A percentile compares a stretch with the other conserved stretches of the same genome.
Evolutionary conservation across 73 alveolate genomes (phyloP).

Genomic region (Tetrahymena borealis): DNA sequence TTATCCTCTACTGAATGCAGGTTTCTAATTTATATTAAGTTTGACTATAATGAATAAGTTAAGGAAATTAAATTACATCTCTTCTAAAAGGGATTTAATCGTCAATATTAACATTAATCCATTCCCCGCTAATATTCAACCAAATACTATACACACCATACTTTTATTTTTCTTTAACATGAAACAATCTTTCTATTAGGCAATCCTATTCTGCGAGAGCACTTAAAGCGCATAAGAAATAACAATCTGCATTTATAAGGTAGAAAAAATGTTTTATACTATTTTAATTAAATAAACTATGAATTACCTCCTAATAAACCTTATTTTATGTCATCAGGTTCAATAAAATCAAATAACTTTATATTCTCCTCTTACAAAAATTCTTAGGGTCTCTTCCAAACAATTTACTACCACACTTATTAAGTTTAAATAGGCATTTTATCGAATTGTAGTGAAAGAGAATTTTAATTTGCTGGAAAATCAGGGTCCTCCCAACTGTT

Average conservation of each 20-base stretch:
- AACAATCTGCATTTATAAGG: neutral
- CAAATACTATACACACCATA: neutral
- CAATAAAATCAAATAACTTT: neutral
- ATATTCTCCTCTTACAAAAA: neutral
- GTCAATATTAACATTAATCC: neutral
- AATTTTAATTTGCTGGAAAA: neutral
- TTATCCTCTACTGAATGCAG: conserved; percentile 54
- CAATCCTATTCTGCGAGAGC: neutral
- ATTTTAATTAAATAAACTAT: neutral
- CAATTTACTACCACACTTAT: neutral
- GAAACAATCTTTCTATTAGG: neutral
- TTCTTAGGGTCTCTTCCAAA: neutral
- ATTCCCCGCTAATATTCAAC: neutral
- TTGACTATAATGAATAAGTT: neutral
- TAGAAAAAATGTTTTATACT: neutral
- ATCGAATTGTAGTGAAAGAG: neutral
- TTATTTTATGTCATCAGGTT: neutral
- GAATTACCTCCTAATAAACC: neutral
- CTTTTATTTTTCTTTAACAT: neutral
- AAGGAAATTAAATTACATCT: neutral
- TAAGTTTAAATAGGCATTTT: neutral
- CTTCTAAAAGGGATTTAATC: neutral
- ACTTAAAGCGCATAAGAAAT: neutral
- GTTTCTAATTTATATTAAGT: neutral
- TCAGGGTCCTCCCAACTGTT: neutral